A percentile compares a stretch with the other conserved stretches of the same genome.
Evolutionary conservation across 1,284 basidiomycete genomes (phyloP).

Genomic region (Cryptococcus depauperatus): DNA sequence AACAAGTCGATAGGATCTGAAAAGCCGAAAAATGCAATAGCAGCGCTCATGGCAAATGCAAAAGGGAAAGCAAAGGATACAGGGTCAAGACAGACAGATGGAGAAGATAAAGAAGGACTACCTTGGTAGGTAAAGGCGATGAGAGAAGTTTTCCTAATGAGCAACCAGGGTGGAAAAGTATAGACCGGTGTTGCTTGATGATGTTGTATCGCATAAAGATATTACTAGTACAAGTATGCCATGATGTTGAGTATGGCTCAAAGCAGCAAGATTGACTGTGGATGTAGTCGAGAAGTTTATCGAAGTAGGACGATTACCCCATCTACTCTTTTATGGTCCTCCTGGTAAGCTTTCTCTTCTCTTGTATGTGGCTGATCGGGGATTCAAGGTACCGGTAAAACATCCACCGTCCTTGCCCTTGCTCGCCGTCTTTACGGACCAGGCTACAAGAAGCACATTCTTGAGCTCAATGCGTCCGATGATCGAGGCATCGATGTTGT

Average conservation of each 20-base stretch:
- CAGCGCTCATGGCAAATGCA: conserved; percentile 35
- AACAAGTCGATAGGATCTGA: too few relatives aligned
- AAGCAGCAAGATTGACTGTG: background rate
- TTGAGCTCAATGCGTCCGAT: conserved; percentile 97
- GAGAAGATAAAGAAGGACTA: conserved; percentile 37
- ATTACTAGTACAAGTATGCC: conserved; percentile 80
- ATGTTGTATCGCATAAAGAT: conserved; percentile 90
- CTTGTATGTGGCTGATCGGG: background rate
- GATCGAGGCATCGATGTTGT: conserved; percentile 98
- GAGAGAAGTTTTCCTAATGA: background rate
- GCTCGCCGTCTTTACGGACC: conserved; percentile 85
- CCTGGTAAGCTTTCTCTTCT: conserved; percentile 52
- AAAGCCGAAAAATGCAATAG: conserved; percentile 35
- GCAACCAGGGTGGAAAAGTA: conserved; percentile 86
- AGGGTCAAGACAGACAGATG: conserved; percentile 12
- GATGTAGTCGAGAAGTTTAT: conserved; percentile 89
- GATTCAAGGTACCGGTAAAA: conserved; percentile 75
- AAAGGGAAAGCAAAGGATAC: conserved; percentile 40
- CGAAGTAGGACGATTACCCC: conserved; percentile 85
- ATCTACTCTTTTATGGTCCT: conserved; percentile 94
- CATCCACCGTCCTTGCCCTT: conserved; percentile 94
- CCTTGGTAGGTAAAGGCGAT: conserved; percentile 35
- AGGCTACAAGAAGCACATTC: conserved; percentile 74
- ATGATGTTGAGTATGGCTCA: background rate
- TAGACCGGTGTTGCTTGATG: conserved; percentile 73